Evolutionary conservation across 805 yeast species (phyloP).

Genomic region (Metschnikowia shivogae): DNA sequence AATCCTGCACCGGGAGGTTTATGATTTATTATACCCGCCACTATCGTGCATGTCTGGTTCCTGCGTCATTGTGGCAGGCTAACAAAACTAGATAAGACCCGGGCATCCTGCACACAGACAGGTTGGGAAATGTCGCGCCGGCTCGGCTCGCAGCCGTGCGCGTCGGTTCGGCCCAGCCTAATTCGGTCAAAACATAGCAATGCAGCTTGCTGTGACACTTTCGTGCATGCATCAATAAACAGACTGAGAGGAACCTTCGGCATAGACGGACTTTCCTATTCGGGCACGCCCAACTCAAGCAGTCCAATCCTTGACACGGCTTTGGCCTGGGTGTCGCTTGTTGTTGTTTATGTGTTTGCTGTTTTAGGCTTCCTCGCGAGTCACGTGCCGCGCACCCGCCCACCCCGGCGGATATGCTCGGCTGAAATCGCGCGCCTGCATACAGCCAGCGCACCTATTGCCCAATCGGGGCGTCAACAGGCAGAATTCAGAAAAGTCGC

Average conservation of each 20-base stretch:
- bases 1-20: too few relatives aligned
- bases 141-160: constrained; percentile 3
- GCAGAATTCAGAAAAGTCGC: constrained; percentile 6
- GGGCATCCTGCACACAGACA: too few relatives aligned
- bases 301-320: too few relatives aligned
- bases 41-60: too few relatives aligned
- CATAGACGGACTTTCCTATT: background rate
- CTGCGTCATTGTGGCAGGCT: too few relatives aligned
- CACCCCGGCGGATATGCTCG: constrained; percentile 1
- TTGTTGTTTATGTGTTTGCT: too few relatives aligned
- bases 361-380: too few relatives aligned
- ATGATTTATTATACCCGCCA: too few relatives aligned
- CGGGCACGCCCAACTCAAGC: too few relatives aligned
- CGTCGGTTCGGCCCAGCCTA: constrained; percentile 2
- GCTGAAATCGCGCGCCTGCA: constrained; percentile 6
- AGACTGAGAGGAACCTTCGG: background rate
- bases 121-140: constrained; percentile 1
- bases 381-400: background rate
- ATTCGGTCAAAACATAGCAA: constrained; percentile 1
- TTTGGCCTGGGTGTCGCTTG: too few relatives aligned
- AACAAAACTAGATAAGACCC: too few relatives aligned
- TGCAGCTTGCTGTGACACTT: background rate
- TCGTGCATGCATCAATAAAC: background rate
- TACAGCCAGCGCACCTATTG: background rate
- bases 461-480: constrained; percentile 6